Percentiles rank a stretch among this genome's conserved stretches.
These are phyloP conservation scores for Aspergillus fructus DNA, from an alignment of 2,329 filamentous ascomycete species.

Conservation along the genomic window DNA sequence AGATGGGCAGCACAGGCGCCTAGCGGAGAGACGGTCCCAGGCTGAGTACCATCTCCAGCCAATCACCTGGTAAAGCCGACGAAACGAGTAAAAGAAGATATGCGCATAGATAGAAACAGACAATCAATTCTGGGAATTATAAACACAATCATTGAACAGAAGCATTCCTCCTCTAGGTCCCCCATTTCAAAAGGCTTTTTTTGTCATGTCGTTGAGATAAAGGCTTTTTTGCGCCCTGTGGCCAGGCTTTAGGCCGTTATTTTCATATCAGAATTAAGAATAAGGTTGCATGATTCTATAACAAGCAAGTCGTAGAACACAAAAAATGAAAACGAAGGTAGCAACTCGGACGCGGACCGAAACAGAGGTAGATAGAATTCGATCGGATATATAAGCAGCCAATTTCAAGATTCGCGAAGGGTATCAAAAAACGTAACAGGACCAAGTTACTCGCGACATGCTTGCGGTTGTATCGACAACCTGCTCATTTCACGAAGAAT, in stretches of 20 bases:
- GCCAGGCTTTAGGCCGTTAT: background rate
- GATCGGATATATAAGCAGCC: conserved; percentile 31
- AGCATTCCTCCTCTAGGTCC: background rate
- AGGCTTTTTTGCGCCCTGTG: background rate
- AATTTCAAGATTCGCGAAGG: conserved; percentile 37
- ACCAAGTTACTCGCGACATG: conserved; percentile 26
- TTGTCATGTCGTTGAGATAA: conserved; percentile 1
- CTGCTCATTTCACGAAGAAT: conserved; percentile 8
- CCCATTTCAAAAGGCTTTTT: background rate
- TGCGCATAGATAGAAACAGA: background rate
- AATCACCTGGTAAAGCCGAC: background rate
- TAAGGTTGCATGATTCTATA: conserved; percentile 9
- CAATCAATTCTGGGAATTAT: conserved; percentile 9
- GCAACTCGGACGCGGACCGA: conserved; percentile 9
- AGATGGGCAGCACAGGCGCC: background rate
- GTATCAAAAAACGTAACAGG: conserved; percentile 39
- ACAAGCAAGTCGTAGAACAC: conserved; percentile 7
- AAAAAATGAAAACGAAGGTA: background rate
- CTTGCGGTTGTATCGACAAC: conserved; percentile 9
- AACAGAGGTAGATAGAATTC: background rate
- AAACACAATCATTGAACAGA: conserved; percentile 12
- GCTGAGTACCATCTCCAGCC: too few species aligned
- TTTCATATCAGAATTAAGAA: conserved; percentile 12
- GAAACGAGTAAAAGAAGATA: background rate
- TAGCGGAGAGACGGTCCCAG: too few species aligned